Evolutionary conservation across 2,329 filamentous ascomycete species (phyloP).

Genomic region (Colletotrichum kahawae): DNA sequence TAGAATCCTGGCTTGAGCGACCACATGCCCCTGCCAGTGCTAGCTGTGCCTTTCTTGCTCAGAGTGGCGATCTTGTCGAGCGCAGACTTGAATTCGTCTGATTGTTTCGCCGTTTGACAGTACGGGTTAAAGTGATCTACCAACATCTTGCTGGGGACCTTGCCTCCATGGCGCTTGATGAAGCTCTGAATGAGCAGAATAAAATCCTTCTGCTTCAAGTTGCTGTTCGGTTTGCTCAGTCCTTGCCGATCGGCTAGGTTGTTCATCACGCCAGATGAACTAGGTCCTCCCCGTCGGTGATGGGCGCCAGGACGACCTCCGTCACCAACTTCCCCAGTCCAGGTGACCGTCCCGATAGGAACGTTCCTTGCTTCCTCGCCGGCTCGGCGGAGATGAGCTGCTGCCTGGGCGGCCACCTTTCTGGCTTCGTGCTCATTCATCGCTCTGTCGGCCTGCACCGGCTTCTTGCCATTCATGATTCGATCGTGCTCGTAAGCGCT

Average conservation of each 20-base stretch:
- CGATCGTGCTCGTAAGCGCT: slow-evolving; percentile 93
- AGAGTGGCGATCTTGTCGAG: slow-evolving; percentile 78
- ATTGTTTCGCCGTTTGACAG: slow-evolving; percentile 71
- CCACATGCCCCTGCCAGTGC: slow-evolving; percentile 60
- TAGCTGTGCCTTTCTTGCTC: slow-evolving; percentile 55
- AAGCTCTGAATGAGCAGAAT: slow-evolving; percentile 78
- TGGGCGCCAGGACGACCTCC: slow-evolving; percentile 71
- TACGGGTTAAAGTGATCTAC: slow-evolving; percentile 89
- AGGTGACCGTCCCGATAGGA: slow-evolving; percentile 86
- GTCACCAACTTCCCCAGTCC: slow-evolving; percentile 86
- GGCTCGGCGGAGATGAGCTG: slow-evolving; percentile 74
- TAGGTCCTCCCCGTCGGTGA: slow-evolving; percentile 55
- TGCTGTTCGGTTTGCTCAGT: slow-evolving; percentile 38
- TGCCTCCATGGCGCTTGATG: slow-evolving; percentile 77
- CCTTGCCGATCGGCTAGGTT: slow-evolving; percentile 64
- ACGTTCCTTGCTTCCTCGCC: slow-evolving; percentile 74
- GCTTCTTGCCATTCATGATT: slow-evolving; percentile 79
- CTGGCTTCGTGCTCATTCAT: slow-evolving; percentile 85
- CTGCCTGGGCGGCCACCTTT: slow-evolving; percentile 78
- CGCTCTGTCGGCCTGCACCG: slow-evolving; percentile 74
- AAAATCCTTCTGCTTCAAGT: slow-evolving; percentile 65
- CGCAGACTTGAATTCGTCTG: slow-evolving; percentile 82
- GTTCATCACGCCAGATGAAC: slow-evolving; percentile 60
- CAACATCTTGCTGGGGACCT: slow-evolving; percentile 81
- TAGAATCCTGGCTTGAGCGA: slow-evolving; percentile 41